phyloP scores from a whole-genome alignment of 176 grass and related monocot genomes.

The Aechmea fasciata region DNA sequence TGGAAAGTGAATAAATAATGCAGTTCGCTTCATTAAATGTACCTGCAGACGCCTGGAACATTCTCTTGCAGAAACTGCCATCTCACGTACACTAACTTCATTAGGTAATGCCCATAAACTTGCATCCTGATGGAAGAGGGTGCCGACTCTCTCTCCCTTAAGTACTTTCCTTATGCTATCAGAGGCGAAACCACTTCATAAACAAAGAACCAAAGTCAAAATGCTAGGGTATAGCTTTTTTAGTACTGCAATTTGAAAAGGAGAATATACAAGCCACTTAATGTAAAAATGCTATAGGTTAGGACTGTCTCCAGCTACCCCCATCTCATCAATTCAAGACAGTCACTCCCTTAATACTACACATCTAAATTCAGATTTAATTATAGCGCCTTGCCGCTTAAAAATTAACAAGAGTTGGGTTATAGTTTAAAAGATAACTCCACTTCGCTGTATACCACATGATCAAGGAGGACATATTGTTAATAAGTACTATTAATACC shows the following conservation, averaged over 20 bases:
- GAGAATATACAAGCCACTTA: neutral
- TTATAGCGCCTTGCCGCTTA: too few relatives aligned
- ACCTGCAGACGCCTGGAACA: conserved; percentile 79
- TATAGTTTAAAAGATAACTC: neutral
- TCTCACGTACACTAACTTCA: conserved; percentile 48
- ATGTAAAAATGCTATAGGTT: too few relatives aligned
- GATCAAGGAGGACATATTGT: neutral
- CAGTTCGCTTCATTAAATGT: neutral
- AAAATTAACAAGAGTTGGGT: too few relatives aligned
- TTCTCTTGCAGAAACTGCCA: conserved; percentile 81
- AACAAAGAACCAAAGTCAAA: neutral
- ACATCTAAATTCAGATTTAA: too few relatives aligned
- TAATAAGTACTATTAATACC: neutral
- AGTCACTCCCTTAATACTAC: too few relatives aligned
- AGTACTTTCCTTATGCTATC: conserved; percentile 84
- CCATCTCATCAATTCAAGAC: too few relatives aligned
- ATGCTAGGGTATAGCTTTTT: neutral
- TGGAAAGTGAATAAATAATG: neutral
- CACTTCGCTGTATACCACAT: neutral
- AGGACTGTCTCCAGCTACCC: too few relatives aligned
- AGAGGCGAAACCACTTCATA: conserved; percentile 63
- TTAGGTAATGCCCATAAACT: conserved; percentile 44
- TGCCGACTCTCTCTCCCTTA: conserved; percentile 81
- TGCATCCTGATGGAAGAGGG: conserved; percentile 76
- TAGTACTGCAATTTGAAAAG: neutral